These are phyloP conservation scores for Abortiporus biennis DNA, from an alignment of 1,284 basidiomycete species.

Conservation along the genomic window DNA sequence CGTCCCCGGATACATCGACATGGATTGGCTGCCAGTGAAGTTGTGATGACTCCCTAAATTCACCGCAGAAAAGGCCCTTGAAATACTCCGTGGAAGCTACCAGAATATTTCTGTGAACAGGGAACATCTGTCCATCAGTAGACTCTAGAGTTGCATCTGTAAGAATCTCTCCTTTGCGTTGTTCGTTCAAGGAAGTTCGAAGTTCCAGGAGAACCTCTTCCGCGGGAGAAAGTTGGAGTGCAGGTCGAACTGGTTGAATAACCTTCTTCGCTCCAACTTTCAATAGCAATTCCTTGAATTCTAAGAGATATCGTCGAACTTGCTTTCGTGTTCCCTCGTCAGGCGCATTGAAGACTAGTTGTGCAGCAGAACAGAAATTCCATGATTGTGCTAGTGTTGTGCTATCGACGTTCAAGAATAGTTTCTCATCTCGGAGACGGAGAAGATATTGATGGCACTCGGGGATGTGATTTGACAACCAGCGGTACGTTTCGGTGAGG, in stretches of 20 bases:
- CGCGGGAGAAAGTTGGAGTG: conserved; percentile 6
- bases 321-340: conserved; percentile 20
- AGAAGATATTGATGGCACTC: conserved; percentile 12
- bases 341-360: conserved; percentile 28
- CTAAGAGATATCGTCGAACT: conserved; percentile 25
- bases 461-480: conserved; percentile 24
- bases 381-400: too few relatives aligned
- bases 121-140: conserved; percentile 16
- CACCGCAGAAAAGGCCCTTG: conserved; percentile 21
- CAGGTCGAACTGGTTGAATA: conserved; percentile 11
- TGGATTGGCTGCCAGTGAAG: conserved; percentile 11
- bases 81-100: conserved; percentile 25
- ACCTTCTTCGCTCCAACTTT: conserved; percentile 26
- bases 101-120: conserved; percentile 28
- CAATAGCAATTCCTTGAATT: conserved; percentile 25
- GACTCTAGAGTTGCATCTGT: conserved; percentile 26
- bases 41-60: conserved; percentile 18
- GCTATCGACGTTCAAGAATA: conserved; percentile 39
- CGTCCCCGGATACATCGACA: conserved; percentile 3
- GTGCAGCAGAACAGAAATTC: conserved; percentile 27
- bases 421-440: conserved; percentile 6
- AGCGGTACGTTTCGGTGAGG: conserved; percentile 31
- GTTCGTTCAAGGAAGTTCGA: conserved; percentile 20
- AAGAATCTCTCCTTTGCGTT: conserved; percentile 21
- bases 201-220: conserved; percentile 16